phyloP scores from a whole-genome alignment of 2,329 filamentous ascomycete genomes.

The Colletotrichum somersetense region DNA sequence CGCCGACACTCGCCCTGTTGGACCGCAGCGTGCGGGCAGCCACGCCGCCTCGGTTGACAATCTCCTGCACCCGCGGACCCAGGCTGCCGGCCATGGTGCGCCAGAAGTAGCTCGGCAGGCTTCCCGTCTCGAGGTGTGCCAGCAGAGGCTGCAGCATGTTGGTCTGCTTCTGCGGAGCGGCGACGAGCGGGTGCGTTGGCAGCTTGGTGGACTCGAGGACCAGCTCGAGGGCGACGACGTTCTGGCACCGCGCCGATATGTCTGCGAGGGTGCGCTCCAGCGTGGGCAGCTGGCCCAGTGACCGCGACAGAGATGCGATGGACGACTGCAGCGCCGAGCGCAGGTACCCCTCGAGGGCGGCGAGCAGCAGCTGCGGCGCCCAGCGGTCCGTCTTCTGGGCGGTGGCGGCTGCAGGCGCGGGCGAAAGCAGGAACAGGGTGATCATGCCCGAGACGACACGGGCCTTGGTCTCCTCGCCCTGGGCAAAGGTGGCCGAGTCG shows the following conservation, averaged over 20 bases:
- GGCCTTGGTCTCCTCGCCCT: conserved; percentile 80
- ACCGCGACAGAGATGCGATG: conserved; percentile 78
- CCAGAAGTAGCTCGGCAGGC: conserved; percentile 93
- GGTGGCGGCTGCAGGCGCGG: conserved; percentile 59
- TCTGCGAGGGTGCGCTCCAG: conserved; percentile 87
- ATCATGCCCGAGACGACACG: conserved; percentile 80
- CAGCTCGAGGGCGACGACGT: conserved; percentile 87
- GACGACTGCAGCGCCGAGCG: conserved; percentile 85
- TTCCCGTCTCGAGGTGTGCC: conserved; percentile 85
- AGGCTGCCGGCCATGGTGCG: conserved; percentile 85
- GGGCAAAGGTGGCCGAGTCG: conserved; percentile 68
- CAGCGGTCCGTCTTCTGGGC: conserved; percentile 66
- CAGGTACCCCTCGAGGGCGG: conserved; percentile 84
- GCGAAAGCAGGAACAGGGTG: conserved; percentile 85
- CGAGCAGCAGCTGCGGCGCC: conserved; percentile 79
- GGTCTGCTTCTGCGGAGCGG: conserved; percentile 50
- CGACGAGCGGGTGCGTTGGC: conserved; percentile 76
- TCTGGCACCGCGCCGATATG: conserved; percentile 87
- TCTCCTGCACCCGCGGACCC: conserved; percentile 83
- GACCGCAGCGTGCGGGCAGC: conserved; percentile 83
- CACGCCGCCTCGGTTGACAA: conserved; percentile 84
- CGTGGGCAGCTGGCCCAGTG: conserved; percentile 82
- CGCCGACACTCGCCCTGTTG: conserved; percentile 80
- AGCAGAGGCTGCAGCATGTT: conserved; percentile 80
- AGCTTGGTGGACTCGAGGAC: conserved; percentile 78